Percentiles rank a stretch among this genome's conserved stretches.
Evolutionary conservation across 2,329 filamentous ascomycete species (phyloP).

Genomic region (Arthrobotrys pseudoclavata): DNA sequence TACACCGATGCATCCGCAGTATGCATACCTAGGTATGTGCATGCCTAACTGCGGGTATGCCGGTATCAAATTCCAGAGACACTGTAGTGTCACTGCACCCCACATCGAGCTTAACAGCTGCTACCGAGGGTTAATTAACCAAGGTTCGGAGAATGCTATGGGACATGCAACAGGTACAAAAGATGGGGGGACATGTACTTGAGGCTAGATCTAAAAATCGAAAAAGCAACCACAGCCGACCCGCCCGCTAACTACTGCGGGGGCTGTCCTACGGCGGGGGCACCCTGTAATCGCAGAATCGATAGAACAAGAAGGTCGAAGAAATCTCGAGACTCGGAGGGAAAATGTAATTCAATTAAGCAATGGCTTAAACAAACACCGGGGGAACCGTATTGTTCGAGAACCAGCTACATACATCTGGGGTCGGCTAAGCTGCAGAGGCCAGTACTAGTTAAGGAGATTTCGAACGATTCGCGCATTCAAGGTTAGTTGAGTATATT

Average conservation of each 20-base stretch:
- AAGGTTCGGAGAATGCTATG: not conserved
- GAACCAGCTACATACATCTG: too few species aligned
- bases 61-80: not conserved
- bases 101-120: not conserved
- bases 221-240: slow-evolving; percentile 5
- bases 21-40: too few species aligned
- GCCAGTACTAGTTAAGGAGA: too few species aligned
- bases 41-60: not conserved
- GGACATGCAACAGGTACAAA: not conserved
- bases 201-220: not conserved
- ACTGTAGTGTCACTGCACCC: not conserved
- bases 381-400: too few species aligned
- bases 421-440: too few species aligned
- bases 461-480: too few species aligned
- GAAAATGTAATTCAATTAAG: too few species aligned
- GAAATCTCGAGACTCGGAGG: too few species aligned
- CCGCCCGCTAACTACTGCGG: not conserved
- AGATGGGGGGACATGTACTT: not conserved
- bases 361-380: too few species aligned
- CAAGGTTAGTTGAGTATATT: too few species aligned
- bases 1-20: too few species aligned
- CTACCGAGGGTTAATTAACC: not conserved
- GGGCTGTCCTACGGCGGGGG: not conserved
- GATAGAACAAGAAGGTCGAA: too few species aligned
- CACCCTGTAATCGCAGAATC: not conserved